A percentile compares a stretch with the other conserved stretches of the same genome.
These are phyloP conservation scores for Eucalyptus dawsonii DNA, from an alignment of 345 rosid genomes.

Conservation along the genomic window DNA sequence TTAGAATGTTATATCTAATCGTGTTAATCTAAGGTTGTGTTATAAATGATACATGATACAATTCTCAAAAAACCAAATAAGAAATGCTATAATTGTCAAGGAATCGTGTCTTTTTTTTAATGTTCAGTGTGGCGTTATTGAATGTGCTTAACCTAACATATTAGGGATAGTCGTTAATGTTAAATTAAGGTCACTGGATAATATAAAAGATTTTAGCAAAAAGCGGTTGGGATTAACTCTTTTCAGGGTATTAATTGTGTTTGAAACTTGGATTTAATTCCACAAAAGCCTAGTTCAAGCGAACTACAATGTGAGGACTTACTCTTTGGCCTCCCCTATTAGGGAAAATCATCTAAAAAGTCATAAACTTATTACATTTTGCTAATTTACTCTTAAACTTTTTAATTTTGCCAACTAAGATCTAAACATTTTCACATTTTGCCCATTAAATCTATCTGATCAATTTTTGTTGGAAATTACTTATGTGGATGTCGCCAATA, in stretches of 20 bases:
- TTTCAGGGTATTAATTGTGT: not conserved
- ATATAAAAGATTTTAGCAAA: not conserved
- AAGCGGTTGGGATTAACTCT: not conserved
- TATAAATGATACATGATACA: not conserved
- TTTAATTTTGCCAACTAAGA: no score
- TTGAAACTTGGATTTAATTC: not conserved
- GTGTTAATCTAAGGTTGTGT: not conserved
- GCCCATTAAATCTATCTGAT: no score
- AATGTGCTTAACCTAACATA: not conserved
- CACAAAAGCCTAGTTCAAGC: not conserved
- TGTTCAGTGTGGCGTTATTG: not conserved
- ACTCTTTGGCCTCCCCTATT: not conserved
- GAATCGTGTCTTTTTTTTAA: not conserved
- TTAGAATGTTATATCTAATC: not conserved
- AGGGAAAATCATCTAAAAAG: not conserved
- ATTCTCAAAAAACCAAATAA: not conserved
- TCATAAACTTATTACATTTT: no score
- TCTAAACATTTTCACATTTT: not conserved
- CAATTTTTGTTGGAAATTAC: accelerated
- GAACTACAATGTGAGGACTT: not conserved
- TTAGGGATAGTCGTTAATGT: not conserved
- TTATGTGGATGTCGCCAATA: accelerated
- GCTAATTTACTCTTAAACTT: not conserved
- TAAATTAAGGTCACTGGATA: not conserved
- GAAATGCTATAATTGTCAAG: not conserved